Percentiles rank a stretch among this genome's conserved stretches.
Evolutionary conservation across 768 basidiomycete species (phyloP).

Genomic region (Paxillus ammoniavirescens): DNA sequence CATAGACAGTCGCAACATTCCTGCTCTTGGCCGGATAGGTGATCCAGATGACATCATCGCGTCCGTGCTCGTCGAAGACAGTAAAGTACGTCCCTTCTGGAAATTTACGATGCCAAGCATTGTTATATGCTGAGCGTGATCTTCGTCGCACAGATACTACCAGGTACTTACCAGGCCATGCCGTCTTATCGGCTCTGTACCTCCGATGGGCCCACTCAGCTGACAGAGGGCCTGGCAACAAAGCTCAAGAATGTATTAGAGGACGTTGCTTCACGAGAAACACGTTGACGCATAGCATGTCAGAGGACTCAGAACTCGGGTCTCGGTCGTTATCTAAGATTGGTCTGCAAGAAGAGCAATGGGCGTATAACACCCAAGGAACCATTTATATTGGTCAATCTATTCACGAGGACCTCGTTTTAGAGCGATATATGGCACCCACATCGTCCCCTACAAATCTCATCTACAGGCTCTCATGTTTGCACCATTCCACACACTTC

Average conservation of each 20-base stretch:
- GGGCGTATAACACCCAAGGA: neutral
- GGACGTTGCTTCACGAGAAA: constrained; percentile 32
- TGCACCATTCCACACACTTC: no score
- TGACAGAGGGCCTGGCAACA: constrained; percentile 64
- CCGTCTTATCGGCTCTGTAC: constrained; percentile 82
- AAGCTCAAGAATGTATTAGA: constrained; percentile 44
- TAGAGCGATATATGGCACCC: no score
- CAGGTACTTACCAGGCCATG: constrained; percentile 81
- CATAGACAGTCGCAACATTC: constrained; percentile 71
- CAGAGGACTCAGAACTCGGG: no score
- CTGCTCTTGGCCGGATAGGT: constrained; percentile 71
- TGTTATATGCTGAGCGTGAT: neutral
- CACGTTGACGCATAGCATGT: constrained; percentile 1
- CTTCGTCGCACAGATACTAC: constrained; percentile 44
- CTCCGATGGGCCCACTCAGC: constrained; percentile 62
- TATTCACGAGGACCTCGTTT: no score
- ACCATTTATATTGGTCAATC: no score
- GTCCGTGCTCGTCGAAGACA: constrained; percentile 67
- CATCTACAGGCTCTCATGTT: no score
- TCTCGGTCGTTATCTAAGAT: neutral
- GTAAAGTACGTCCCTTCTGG: constrained; percentile 45
- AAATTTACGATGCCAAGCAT: neutral
- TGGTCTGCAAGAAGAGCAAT: neutral
- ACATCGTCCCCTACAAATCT: no score
- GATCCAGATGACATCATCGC: constrained; percentile 85